A percentile compares a stretch with the other conserved stretches of the same genome.
Evolutionary conservation across 1,284 basidiomycete genomes (phyloP).

Genomic region (Sanghuangporus baumii): DNA sequence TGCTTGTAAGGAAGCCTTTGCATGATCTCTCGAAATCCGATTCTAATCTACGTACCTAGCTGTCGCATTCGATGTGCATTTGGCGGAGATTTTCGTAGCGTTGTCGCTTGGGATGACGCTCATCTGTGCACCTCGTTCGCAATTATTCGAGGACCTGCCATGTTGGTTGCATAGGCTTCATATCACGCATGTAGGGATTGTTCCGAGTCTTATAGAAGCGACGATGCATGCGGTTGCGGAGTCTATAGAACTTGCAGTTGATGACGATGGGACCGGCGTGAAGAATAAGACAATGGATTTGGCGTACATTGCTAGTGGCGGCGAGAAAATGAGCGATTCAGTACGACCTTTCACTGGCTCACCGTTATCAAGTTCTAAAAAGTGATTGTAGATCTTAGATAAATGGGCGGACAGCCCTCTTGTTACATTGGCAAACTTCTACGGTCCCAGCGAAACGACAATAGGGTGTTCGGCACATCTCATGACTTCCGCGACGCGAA

Average conservation of each 20-base stretch:
- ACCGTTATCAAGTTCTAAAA: background rate
- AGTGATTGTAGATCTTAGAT: conserved; percentile 37
- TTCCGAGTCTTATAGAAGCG: conserved; percentile 50
- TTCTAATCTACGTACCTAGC: conserved; percentile 22
- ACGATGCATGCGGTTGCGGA: conserved; percentile 38
- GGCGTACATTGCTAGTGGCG: conserved; percentile 44
- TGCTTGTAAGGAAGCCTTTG: conserved; percentile 31
- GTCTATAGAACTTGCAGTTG: background rate
- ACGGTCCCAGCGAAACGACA: conserved; percentile 44
- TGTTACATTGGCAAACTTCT: conserved; percentile 45
- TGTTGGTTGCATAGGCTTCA: conserved; percentile 36
- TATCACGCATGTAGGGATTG: conserved; percentile 48
- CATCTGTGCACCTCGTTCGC: conserved; percentile 38
- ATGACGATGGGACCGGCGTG: conserved; percentile 14
- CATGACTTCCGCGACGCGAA: conserved; percentile 37
- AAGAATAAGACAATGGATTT: conserved; percentile 29
- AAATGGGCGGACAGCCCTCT: conserved; percentile 43
- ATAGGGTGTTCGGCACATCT: conserved; percentile 47
- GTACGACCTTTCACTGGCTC: conserved; percentile 26
- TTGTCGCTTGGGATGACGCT: conserved; percentile 42
- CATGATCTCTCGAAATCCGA: background rate
- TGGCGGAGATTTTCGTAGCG: conserved; percentile 40
- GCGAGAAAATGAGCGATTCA: conserved; percentile 49
- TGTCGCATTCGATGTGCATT: conserved; percentile 47
- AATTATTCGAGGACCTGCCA: conserved; percentile 43